phyloP scores from a whole-genome alignment of 2,329 filamentous ascomycete genomes.

The Gaeumannomyces sp. region DNA sequence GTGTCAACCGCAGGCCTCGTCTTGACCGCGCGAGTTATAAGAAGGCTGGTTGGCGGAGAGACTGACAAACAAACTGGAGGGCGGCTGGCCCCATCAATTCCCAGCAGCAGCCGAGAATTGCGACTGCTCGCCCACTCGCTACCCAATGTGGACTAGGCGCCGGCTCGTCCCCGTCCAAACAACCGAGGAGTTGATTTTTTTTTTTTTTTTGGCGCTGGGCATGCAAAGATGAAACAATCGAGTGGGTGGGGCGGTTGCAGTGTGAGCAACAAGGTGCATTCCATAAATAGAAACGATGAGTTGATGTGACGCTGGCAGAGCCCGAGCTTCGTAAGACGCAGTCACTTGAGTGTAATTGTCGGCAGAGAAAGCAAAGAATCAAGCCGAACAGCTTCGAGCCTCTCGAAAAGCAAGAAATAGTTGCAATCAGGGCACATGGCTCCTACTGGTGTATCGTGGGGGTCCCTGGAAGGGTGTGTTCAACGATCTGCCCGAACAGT shows the following conservation, averaged over 20 bases:
- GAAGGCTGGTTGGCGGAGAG: neutral
- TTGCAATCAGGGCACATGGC: neutral
- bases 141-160: neutral
- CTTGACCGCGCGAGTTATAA: neutral
- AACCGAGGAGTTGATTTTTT: neutral
- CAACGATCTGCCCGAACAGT: neutral
- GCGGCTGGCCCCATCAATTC: neutral
- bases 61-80: neutral
- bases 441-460: too few species aligned
- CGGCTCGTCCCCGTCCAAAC: neutral
- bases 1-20: neutral
- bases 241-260: neutral
- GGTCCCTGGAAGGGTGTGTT: neutral
- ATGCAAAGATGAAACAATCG: constrained; percentile 1
- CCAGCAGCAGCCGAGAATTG: neutral
- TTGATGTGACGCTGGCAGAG: neutral
- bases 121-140: neutral
- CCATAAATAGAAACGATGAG: neutral
- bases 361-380: too few species aligned
- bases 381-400: too few species aligned
- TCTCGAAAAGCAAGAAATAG: neutral
- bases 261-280: neutral
- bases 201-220: neutral
- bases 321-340: too few species aligned
- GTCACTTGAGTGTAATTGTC: neutral